Evolutionary conservation across 257 asterid species (phyloP).

Genomic region (Gentiana straminea): DNA sequence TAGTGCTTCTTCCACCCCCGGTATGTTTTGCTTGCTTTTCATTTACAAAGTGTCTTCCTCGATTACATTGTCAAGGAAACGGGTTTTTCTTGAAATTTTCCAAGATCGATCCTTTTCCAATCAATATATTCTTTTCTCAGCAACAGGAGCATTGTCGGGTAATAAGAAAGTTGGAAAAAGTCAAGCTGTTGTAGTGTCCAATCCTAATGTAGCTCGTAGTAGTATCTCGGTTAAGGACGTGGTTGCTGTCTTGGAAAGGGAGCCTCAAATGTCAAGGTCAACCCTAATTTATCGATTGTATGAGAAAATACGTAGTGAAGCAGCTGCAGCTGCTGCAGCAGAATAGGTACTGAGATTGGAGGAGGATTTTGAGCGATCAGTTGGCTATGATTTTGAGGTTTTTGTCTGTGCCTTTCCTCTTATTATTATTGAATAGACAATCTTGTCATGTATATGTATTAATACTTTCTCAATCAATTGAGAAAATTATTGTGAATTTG

Average conservation of each 20-base stretch:
- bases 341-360: neutral
- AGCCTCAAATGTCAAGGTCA: constrained; percentile 87
- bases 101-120: neutral
- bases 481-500: too few species aligned
- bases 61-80: too few species aligned
- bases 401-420: too few species aligned
- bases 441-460: too few species aligned
- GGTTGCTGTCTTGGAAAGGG: constrained; percentile 76
- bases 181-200: constrained; percentile 37
- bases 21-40: constrained; percentile 22
- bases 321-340: constrained; percentile 20
- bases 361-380: too few species aligned
- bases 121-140: too few species aligned
- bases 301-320: constrained; percentile 34
- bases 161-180: constrained; percentile 48
- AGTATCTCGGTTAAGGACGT: constrained; percentile 75
- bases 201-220: constrained; percentile 29
- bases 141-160: constrained; percentile 24
- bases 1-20: constrained; percentile 30
- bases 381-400: too few species aligned
- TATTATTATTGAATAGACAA: too few species aligned
- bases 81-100: too few species aligned
- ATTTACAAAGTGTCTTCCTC: too few species aligned
- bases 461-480: too few species aligned
- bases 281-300: constrained; percentile 51